A percentile compares a stretch with the other conserved stretches of the same genome.
Conservation (phyloP, 495 filamentous ascomycete species). For the Penicillium alfredii region DNA sequence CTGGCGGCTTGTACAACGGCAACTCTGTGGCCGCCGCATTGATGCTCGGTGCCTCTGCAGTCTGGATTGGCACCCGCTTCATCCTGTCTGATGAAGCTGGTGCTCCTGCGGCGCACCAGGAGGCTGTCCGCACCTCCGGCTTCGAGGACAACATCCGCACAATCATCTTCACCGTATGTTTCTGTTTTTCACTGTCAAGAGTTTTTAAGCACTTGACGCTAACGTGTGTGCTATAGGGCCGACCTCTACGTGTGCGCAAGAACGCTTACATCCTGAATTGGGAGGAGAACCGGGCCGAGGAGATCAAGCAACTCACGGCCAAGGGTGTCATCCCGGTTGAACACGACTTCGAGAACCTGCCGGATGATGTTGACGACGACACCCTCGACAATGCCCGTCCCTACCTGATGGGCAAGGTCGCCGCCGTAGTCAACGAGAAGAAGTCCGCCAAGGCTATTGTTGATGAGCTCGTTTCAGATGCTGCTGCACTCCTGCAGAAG, state of each 20-base stretch:
- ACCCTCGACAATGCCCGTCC: constrained; percentile 87
- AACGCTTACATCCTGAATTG: constrained; percentile 93
- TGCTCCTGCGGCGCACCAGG: constrained; percentile 90
- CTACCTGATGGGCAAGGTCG: constrained; percentile 94
- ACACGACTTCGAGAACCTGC: constrained; percentile 82
- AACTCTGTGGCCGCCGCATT: constrained; percentile 82
- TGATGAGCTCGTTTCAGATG: constrained; percentile 89
- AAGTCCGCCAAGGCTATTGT: constrained; percentile 89
- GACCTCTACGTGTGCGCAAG: constrained; percentile 85
- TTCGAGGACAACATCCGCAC: constrained; percentile 95
- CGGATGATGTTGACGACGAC: constrained; percentile 66
- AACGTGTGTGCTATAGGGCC: constrained; percentile 53
- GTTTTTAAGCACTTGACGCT: too few species aligned
- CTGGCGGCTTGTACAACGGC: constrained; percentile 91
- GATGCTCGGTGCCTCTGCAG: constrained; percentile 85
- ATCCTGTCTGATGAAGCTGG: constrained; percentile 90
- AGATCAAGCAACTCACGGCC: constrained; percentile 85
- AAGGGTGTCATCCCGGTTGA: constrained; percentile 92
- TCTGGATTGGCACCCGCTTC: constrained; percentile 97
- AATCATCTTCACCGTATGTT: constrained; percentile 84
- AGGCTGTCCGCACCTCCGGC: constrained; percentile 84
- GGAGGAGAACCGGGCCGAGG: constrained; percentile 81
- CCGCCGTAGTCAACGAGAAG: constrained; percentile 88
- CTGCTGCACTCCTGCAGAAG: constrained; percentile 60
- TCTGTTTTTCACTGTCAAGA: not conserved